Percentiles rank a stretch among this genome's conserved stretches.
Conservation (phyloP, 306 rosid genomes). For the Gastrolobium bilobum region DNA sequence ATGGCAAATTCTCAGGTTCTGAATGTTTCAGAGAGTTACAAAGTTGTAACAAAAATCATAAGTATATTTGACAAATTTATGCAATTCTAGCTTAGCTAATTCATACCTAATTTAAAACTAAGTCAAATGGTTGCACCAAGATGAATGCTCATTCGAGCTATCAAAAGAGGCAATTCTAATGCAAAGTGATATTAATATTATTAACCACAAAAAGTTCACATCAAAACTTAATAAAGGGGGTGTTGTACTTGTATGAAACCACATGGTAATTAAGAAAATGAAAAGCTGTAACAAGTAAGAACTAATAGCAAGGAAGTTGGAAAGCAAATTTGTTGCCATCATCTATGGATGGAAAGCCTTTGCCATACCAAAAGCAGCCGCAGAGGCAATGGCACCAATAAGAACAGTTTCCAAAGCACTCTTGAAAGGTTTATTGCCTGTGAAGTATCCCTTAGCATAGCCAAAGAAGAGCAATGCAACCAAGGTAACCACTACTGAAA, state of each 20-base stretch:
- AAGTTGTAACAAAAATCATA: neutral
- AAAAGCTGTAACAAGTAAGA: neutral
- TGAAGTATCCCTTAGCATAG: conserved; percentile 85
- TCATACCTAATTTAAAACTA: neutral
- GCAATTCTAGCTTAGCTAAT: neutral
- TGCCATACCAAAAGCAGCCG: conserved; percentile 84
- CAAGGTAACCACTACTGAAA: conserved; percentile 71
- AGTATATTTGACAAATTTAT: too few species aligned
- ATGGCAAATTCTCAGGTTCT: neutral
- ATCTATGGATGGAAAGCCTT: conserved; percentile 70
- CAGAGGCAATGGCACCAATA: conserved; percentile 88
- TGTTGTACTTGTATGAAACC: conserved; percentile 19
- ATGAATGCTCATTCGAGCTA: neutral
- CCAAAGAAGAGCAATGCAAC: conserved; percentile 81
- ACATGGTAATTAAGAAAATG: neutral
- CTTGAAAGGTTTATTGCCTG: conserved; percentile 72
- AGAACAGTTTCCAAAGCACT: conserved; percentile 88
- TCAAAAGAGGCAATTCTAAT: neutral
- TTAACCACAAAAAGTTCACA: neutral
- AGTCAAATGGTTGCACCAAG: neutral
- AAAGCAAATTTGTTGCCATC: neutral
- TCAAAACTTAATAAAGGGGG: neutral
- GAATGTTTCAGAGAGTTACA: neutral
- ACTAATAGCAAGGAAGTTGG: conserved; percentile 1
- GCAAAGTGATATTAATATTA: neutral